Evolutionary conservation across 306 rosid species (phyloP).

Genomic region (Cucurbita ficifolia): DNA sequence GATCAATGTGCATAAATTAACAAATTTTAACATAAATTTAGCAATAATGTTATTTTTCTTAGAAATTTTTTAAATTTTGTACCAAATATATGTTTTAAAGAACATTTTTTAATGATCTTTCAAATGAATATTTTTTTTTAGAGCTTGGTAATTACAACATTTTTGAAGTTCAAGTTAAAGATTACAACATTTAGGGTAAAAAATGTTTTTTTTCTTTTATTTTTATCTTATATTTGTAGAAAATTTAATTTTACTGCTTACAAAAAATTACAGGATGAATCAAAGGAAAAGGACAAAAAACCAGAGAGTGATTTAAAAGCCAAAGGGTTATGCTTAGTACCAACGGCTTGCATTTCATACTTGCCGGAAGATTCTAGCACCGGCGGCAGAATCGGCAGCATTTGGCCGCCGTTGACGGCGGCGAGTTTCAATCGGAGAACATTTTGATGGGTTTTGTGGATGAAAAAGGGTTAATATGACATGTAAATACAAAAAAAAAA

Average conservation of each 20-base stretch:
- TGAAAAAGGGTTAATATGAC: neutral
- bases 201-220: too few relatives aligned
- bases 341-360: conserved; percentile 61
- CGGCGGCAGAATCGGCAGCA: neutral
- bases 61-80: too few relatives aligned
- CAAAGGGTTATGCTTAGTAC: conserved; percentile 71
- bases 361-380: conserved; percentile 22
- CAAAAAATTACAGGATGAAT: conserved; percentile 1
- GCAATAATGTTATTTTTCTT: too few relatives aligned
- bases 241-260: neutral
- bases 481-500: neutral
- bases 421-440: neutral
- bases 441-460: neutral
- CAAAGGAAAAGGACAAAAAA: conserved; percentile 15
- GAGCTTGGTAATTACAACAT: too few relatives aligned
- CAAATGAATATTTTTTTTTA: too few relatives aligned
- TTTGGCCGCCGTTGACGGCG: conserved; percentile 30
- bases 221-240: too few relatives aligned
- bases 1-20: too few relatives aligned
- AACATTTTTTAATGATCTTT: too few relatives aligned
- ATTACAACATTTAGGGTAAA: too few relatives aligned
- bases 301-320: conserved; percentile 40
- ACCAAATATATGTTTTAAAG: too few relatives aligned
- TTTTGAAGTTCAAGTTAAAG: too few relatives aligned
- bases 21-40: too few relatives aligned